Evolutionary conservation across 257 asterid genomes (phyloP), one percentile per base, ranked within the genome.

Genomic region (Ballota nigra): DNA sequence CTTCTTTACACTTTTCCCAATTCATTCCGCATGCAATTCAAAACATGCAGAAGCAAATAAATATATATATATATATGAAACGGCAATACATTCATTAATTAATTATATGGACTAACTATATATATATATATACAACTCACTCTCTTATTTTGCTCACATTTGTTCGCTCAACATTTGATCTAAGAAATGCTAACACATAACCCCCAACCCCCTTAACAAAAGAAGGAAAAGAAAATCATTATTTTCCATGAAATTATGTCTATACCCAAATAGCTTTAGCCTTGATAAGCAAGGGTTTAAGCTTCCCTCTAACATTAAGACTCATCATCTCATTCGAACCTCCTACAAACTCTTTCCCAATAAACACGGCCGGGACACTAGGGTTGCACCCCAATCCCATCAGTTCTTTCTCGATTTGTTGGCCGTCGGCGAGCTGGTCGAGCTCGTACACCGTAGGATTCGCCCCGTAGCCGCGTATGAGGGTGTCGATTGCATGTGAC

Each of bases 251-350:
- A 3, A 33, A 33, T 4, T 33, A 0, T 38, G 0, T 12, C 49
- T 74, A 88, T 63, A 88, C 65, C 96, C 96, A 89, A 36, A 86
- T 83, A 10, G 91, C n/a, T n/a, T n/a, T n/a, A n/a, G n/a, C n/a
- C n/a, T n/a, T n/a, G n/a, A n/a, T n/a, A n/a, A n/a, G n/a, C 79
- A 82, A 60, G 18, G 88, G 84, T 77, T 75, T 83, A 70, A 85
- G 85, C 79, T 83, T 58, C 4, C 89, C 83, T 71, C 68, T 76
- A 38, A 89, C 31, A 65, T 82, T 78, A 49, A 87, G 95, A 78
- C 89, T 86, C 77, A 90, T 86, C 3, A 84, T 73, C 75, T 86
- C 87, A 70, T 87, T 68, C 9, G 92, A 84, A 43, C 97, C 97
- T 33, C 91, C 96, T 2, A 86, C 67, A 20, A 86, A 82, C 7